Evolutionary conservation across 345 rosid species (phyloP).

Genomic region (Clarkia xantiana): DNA sequence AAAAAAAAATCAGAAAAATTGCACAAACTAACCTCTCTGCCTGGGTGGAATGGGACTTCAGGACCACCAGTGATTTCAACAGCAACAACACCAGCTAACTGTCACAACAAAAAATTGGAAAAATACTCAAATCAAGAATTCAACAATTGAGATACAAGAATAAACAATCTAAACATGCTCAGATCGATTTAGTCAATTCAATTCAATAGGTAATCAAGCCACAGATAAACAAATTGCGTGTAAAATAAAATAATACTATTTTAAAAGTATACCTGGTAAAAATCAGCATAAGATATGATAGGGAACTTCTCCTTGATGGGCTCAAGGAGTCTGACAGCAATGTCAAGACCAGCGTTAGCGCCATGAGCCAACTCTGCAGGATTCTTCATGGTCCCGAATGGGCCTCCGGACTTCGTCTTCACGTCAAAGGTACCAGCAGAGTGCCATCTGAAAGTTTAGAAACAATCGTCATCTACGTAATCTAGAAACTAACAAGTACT

Average conservation of each 20-base stretch:
- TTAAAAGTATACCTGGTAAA: conserved; percentile 45
- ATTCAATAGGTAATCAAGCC: background rate
- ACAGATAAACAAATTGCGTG: background rate
- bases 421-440: conserved; percentile 89
- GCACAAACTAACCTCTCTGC: conserved; percentile 51
- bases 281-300: conserved; percentile 48
- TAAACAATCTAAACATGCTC: background rate
- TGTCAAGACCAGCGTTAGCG: conserved; percentile 77
- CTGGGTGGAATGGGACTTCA: conserved; percentile 88
- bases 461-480: too few relatives aligned
- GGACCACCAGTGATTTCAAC: conserved; percentile 98
- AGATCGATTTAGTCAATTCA: background rate
- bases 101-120: background rate
- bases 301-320: conserved; percentile 84
- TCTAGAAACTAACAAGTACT: too few relatives aligned
- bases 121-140: background rate
- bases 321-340: conserved; percentile 72
- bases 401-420: conserved; percentile 76
- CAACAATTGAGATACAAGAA: background rate
- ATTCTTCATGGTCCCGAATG: conserved; percentile 75
- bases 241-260: too few relatives aligned
- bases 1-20: background rate
- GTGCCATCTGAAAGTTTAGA: conserved; percentile 56
- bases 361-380: conserved; percentile 58
- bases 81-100: conserved; percentile 92